Evolutionary conservation across 495 filamentous ascomycete genomes (phyloP).

Genomic region (Penicillium diatomitis): DNA sequence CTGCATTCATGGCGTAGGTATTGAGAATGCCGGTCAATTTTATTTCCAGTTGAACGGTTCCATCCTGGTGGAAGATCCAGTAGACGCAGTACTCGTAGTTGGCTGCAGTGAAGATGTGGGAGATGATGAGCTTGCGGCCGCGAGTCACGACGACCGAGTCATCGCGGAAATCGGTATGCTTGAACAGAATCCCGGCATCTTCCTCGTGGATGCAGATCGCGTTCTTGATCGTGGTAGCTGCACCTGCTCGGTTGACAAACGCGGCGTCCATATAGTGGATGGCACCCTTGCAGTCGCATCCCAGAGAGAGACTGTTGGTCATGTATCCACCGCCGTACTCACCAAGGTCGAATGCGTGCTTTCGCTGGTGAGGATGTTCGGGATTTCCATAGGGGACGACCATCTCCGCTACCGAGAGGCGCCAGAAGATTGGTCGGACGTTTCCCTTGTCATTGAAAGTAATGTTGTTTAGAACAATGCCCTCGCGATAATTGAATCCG

Average conservation of each 20-base stretch:
- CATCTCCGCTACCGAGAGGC: conserved; percentile 66
- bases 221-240: conserved; percentile 54
- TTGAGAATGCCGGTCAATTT: conserved; percentile 34
- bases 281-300: conserved; percentile 63
- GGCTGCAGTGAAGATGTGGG: conserved; percentile 52
- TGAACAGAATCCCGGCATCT: conserved; percentile 66
- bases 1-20: conserved; percentile 77
- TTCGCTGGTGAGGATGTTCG: conserved; percentile 62
- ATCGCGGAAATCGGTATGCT: conserved; percentile 77
- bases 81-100: conserved; percentile 58
- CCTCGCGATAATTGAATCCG: conserved; percentile 67
- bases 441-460: conserved; percentile 76
- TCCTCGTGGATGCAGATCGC: conserved; percentile 75
- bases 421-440: conserved; percentile 61
- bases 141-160: conserved; percentile 56
- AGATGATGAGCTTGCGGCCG: conserved; percentile 61
- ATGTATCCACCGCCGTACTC: conserved; percentile 65
- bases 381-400: conserved; percentile 71
- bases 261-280: conserved; percentile 65
- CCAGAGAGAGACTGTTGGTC: conserved; percentile 65
- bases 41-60: conserved; percentile 40
- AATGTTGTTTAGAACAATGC: conserved; percentile 80
- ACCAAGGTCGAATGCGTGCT: conserved; percentile 71
- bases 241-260: conserved; percentile 46
- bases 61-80: conserved; percentile 43